phyloP scores from a whole-genome alignment of 441 rosid species.

The Erysimum cheiri region DNA sequence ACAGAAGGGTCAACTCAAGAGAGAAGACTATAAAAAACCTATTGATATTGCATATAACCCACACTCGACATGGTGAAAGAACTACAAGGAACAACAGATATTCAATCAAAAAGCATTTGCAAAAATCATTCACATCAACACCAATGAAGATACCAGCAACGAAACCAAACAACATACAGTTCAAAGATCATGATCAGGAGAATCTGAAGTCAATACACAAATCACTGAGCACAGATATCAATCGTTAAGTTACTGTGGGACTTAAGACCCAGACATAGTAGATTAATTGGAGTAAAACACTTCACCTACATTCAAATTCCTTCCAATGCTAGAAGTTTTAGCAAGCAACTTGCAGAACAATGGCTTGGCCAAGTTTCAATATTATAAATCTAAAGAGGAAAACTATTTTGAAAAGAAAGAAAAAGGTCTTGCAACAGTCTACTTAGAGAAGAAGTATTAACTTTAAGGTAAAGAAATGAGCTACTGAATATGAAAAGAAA shows the following conservation, averaged over 20 bases:
- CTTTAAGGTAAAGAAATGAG: constrained; percentile 39
- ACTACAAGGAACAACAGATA: constrained; percentile 18
- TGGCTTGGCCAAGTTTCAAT: constrained; percentile 2
- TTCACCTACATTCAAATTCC: constrained; percentile 14
- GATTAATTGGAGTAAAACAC: neutral
- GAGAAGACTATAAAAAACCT: neutral
- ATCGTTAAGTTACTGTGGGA: neutral
- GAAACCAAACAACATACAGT: constrained; percentile 17
- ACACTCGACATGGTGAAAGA: constrained; percentile 15
- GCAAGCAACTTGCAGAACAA: constrained; percentile 24
- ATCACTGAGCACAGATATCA: neutral
- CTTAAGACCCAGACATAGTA: neutral
- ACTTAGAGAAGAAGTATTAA: constrained; percentile 12
- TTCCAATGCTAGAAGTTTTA: neutral
- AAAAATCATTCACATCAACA: constrained; percentile 19
- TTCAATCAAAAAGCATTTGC: neutral
- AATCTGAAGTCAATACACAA: constrained; percentile 20
- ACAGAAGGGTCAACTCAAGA: constrained; percentile 44
- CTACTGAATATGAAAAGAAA: constrained; percentile 44
- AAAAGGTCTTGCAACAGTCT: constrained; percentile 11
- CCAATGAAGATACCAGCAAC: constrained; percentile 4
- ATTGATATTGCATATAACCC: constrained; percentile 34
- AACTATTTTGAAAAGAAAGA: constrained; percentile 2
- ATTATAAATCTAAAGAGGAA: constrained; percentile 9
- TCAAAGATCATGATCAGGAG: neutral